Evolutionary conservation across 768 basidiomycete genomes (phyloP), one percentile per base, ranked within the genome.

Genomic region (Strobilomyces echinocephalus): DNA sequence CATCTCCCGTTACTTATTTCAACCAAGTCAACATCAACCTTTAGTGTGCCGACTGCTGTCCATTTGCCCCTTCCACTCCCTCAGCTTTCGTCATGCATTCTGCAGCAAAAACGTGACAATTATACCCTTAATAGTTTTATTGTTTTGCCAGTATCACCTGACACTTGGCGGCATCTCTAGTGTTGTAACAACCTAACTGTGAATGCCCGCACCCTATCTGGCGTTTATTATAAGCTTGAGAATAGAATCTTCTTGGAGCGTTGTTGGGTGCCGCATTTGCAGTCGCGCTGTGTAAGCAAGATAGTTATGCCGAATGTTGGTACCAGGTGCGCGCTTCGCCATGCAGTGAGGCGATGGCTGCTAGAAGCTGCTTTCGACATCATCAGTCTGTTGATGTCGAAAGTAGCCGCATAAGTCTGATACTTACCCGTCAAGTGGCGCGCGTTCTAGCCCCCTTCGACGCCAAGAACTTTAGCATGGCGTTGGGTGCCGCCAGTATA

Each of bases 41-140:
- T 30, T 64, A 66, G 54, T 56, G 24, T 40, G 1, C 11, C 33
- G 14, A 18, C 21, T 6, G 12, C 24, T 30, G 14, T 46, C 2
- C 3, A n/a, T 33, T 8, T 4, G 46, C 47, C 24, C 47, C 3
- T 28, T 62, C 58, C 68, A 18, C 48, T 69, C 68, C 0, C 68
- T 60, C 34, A 40, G 18, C 50, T 28, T 50, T 53, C 21, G 44
- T 50, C 34, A 12, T 46, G 42, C 43, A 26, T 6, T 11, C 18
- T 14, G 43, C 34, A 49, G 50, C 24, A 48, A 38, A 50, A 33
- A 9, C 28, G 46, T 46, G 30, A 30, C 60, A 52, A 53, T 52
- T 30, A 61, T 63, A 61, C 53, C 63, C 58, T 21, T 21, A 4
- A 8, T n/a, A 0, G 16, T 38, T 20, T 1, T 6, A 43, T 54